Conservation (phyloP, 371 early-diverging fungal genomes). For the Phascolomyces articulosus region DNA sequence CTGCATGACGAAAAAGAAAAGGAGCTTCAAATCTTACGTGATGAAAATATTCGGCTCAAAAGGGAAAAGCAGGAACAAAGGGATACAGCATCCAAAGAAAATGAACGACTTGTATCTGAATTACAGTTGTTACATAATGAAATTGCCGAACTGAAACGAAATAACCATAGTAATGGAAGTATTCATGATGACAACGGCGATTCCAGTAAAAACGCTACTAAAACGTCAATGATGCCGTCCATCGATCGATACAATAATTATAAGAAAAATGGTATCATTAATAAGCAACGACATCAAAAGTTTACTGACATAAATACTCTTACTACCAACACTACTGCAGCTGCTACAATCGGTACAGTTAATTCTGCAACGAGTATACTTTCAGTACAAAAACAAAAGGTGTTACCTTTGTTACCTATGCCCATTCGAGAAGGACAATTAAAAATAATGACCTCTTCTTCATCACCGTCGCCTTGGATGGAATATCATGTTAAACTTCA, state of each 20-base stretch:
- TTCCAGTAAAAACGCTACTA: background rate
- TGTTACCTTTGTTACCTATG: background rate
- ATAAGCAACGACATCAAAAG: too few species aligned
- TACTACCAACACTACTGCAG: too few species aligned
- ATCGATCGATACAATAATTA: background rate
- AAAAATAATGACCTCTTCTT: background rate
- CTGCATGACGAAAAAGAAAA: background rate
- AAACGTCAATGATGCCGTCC: background rate
- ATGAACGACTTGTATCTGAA: background rate
- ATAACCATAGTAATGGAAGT: background rate
- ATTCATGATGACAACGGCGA: background rate
- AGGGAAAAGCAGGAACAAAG: background rate
- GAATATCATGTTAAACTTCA: constrained; percentile 2
- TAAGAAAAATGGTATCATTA: too few species aligned
- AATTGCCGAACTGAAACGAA: background rate
- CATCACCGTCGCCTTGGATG: background rate
- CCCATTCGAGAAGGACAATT: background rate
- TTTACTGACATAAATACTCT: background rate
- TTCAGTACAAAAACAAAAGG: background rate
- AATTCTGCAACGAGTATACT: too few species aligned
- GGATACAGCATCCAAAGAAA: background rate
- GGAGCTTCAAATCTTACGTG: background rate
- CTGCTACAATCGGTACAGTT: too few species aligned
- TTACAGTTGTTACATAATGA: background rate
- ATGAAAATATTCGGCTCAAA: background rate